phyloP scores from a whole-genome alignment of 2,329 filamentous ascomycete species.

The Aureobasidium uvarum region DNA sequence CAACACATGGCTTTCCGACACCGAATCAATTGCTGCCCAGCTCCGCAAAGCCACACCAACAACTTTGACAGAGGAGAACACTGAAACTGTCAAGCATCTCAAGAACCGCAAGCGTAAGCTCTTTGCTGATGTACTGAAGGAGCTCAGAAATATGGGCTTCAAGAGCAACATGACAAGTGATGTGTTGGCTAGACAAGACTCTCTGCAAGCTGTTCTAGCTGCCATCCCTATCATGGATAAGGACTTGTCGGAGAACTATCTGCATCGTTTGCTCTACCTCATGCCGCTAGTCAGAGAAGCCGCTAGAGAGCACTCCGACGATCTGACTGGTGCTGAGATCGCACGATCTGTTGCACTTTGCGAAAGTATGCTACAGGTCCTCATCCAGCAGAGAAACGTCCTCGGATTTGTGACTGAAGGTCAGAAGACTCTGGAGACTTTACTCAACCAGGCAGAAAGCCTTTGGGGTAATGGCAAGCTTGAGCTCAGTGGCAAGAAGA shows the following conservation, averaged over 20 bases:
- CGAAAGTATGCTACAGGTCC: slow-evolving; percentile 76
- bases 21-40: slow-evolving; percentile 46
- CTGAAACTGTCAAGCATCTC: slow-evolving; percentile 77
- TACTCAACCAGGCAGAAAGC: slow-evolving; percentile 39
- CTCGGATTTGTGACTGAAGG: slow-evolving; percentile 40
- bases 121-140: slow-evolving; percentile 82
- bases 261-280: slow-evolving; percentile 75
- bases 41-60: slow-evolving; percentile 81
- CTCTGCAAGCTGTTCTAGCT: slow-evolving; percentile 67
- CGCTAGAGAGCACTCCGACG: slow-evolving; percentile 73
- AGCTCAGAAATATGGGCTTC: slow-evolving; percentile 84
- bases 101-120: slow-evolving; percentile 88
- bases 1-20: slow-evolving; percentile 26
- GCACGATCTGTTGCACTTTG: slow-evolving; percentile 76
- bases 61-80: slow-evolving; percentile 82
- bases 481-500: not conserved
- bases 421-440: slow-evolving; percentile 41
- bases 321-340: slow-evolving; percentile 78
- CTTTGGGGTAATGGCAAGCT: slow-evolving; percentile 30
- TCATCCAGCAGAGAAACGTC: slow-evolving; percentile 58
- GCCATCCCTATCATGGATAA: slow-evolving; percentile 42
- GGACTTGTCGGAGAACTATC: slow-evolving; percentile 62
- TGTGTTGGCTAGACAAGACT: slow-evolving; percentile 69
- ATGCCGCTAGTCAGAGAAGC: slow-evolving; percentile 66
- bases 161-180: slow-evolving; percentile 75